phyloP scores from a whole-genome alignment of 2,329 filamentous ascomycete genomes.

The Stachybotrys elegans region DNA sequence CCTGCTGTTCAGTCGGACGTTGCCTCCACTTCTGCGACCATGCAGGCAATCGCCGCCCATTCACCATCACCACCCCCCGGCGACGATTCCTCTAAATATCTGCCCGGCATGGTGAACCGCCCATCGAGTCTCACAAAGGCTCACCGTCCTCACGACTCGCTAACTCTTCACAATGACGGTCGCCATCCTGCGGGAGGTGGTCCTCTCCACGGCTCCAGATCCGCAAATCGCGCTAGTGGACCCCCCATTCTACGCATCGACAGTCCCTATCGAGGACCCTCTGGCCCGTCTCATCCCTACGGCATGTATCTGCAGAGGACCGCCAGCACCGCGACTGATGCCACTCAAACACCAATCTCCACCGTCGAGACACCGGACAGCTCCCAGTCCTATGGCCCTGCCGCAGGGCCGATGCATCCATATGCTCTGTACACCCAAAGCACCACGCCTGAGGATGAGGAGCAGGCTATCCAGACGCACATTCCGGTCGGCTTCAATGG shows the following conservation, averaged over 20 bases:
- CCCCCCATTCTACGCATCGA: constrained; percentile 40
- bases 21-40: constrained; percentile 16
- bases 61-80: constrained; percentile 11
- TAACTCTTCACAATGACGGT: constrained; percentile 49
- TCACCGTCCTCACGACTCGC: constrained; percentile 41
- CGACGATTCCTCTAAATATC: constrained; percentile 15
- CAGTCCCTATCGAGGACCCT: constrained; percentile 64
- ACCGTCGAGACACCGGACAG: constrained; percentile 41
- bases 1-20: constrained; percentile 12
- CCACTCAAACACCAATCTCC: constrained; percentile 37
- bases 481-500: constrained; percentile 75
- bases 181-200: constrained; percentile 19
- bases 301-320: constrained; percentile 73
- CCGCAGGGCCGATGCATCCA: constrained; percentile 70
- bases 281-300: constrained; percentile 78
- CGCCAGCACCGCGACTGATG: constrained; percentile 67
- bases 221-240: constrained; percentile 25
- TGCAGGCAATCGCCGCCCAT: constrained; percentile 14
- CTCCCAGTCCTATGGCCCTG: constrained; percentile 48
- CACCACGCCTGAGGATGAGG: constrained; percentile 51
- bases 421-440: constrained; percentile 85
- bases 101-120: constrained; percentile 23
- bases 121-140: constrained; percentile 54
- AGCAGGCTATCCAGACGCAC: constrained; percentile 37
- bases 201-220: constrained; percentile 14